Percentiles rank a stretch among this genome's conserved stretches.
Evolutionary conservation across 2,329 filamentous ascomycete genomes (phyloP).

Genomic region (Pyrenochaeta sp.): DNA sequence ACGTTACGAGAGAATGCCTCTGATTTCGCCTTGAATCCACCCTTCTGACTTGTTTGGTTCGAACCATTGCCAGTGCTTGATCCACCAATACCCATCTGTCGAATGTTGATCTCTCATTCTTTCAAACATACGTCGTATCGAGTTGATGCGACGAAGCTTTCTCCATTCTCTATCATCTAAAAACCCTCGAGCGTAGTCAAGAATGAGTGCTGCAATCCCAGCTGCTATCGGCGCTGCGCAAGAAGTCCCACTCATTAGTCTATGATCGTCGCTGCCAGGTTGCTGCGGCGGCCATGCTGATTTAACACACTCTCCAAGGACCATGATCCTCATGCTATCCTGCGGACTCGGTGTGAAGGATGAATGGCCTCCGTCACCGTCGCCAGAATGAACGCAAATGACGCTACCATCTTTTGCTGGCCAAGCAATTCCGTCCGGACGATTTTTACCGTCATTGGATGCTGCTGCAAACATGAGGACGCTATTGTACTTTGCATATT

Average conservation of each 20-base stretch:
- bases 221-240: constrained; percentile 1
- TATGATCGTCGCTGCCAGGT: not conserved
- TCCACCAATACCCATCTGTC: constrained; percentile 4
- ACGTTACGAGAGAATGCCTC: not conserved
- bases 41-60: not conserved
- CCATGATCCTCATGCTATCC: constrained; percentile 1
- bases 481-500: not conserved
- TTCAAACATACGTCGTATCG: constrained; percentile 1
- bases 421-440: not conserved
- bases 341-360: not conserved
- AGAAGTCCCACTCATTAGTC: constrained; percentile 1
- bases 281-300: not conserved
- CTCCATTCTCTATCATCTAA: not conserved
- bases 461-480: constrained; percentile 9
- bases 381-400: constrained; percentile 3
- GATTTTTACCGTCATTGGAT: constrained; percentile 7
- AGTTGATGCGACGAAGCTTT: not conserved
- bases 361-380: not conserved
- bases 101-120: not conserved
- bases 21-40: constrained; percentile 7
- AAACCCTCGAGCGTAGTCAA: constrained; percentile 2
- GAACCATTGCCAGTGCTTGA: constrained; percentile 4
- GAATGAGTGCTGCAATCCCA: constrained; percentile 1
- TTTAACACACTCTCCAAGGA: constrained; percentile 2
- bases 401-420: constrained; percentile 3